Conservation (phyloP, 106 monocot species). For the Cymbidium sinense region DNA sequence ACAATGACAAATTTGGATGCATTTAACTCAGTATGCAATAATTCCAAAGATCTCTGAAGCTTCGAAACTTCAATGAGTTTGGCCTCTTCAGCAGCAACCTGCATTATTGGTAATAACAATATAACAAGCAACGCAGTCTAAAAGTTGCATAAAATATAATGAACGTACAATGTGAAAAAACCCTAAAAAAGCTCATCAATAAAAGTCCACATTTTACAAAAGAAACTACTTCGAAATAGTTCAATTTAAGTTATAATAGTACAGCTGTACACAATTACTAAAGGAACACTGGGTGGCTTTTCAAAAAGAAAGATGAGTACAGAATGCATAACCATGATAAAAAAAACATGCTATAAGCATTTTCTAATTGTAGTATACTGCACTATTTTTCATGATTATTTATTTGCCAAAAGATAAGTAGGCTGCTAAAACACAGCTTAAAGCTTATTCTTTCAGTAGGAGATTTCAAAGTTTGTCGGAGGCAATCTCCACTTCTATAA, state of each 20-base stretch:
- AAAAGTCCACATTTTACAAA: background rate
- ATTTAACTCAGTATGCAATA: constrained; percentile 39
- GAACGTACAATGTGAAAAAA: background rate
- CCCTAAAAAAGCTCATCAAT: background rate
- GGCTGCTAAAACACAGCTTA: no score
- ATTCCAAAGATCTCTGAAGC: constrained; percentile 57
- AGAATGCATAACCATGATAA: background rate
- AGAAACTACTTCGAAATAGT: background rate
- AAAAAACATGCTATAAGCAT: no score
- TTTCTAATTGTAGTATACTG: no score
- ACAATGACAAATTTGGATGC: constrained; percentile 33
- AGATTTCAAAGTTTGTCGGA: no score
- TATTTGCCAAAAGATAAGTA: no score
- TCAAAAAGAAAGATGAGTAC: background rate
- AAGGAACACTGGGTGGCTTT: background rate
- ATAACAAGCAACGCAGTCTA: background rate
- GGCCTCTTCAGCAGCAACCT: constrained; percentile 73
- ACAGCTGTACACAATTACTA: background rate
- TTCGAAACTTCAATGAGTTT: constrained; percentile 57
- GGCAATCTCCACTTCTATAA: no score
- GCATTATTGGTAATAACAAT: constrained; percentile 1
- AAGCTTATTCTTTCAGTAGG: no score
- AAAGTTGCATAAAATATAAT: background rate
- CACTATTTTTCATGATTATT: no score
- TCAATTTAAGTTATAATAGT: background rate